phyloP scores from a whole-genome alignment of 441 rosid genomes.

The Codiaeum variegatum region DNA sequence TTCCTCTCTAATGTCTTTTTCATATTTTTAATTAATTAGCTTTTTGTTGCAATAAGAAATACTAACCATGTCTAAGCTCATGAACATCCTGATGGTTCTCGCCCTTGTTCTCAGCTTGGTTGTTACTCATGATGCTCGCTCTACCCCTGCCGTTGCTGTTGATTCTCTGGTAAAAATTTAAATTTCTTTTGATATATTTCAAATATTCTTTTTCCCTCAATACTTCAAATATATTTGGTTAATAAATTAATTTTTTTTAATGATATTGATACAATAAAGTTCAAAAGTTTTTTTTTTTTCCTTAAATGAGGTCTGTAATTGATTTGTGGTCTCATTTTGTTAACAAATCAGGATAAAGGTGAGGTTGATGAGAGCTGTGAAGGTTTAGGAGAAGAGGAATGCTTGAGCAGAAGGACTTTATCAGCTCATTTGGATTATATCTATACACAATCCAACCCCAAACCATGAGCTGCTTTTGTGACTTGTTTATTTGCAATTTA shows the following conservation, averaged over 20 bases:
- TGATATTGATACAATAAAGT: too few relatives aligned
- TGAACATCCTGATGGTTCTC: constrained; percentile 18
- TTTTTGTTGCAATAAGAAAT: background rate
- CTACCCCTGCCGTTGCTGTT: background rate
- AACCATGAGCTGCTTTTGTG: constrained; percentile 18
- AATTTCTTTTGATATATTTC: background rate
- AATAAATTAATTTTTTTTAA: too few relatives aligned
- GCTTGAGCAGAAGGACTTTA: constrained; percentile 31
- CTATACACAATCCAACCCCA: constrained; percentile 25
- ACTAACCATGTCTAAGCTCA: constrained; percentile 30
- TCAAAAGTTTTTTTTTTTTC: too few relatives aligned
- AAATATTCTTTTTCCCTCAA: too few relatives aligned
- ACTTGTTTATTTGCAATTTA: background rate
- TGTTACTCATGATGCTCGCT: constrained; percentile 19
- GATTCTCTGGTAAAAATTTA: background rate
- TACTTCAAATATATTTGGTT: too few relatives aligned
- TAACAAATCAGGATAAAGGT: background rate
- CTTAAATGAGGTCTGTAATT: too few relatives aligned
- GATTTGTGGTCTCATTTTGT: too few relatives aligned
- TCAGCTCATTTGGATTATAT: constrained; percentile 38
- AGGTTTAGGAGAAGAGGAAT: constrained; percentile 25
- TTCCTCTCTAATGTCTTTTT: too few relatives aligned
- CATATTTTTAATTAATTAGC: background rate
- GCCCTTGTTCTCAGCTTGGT: constrained; percentile 25
- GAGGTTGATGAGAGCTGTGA: constrained; percentile 23